Percentiles rank a stretch among this genome's conserved stretches.
Conservation (phyloP, 495 filamentous ascomycete species). For the Monascus purpureus region DNA sequence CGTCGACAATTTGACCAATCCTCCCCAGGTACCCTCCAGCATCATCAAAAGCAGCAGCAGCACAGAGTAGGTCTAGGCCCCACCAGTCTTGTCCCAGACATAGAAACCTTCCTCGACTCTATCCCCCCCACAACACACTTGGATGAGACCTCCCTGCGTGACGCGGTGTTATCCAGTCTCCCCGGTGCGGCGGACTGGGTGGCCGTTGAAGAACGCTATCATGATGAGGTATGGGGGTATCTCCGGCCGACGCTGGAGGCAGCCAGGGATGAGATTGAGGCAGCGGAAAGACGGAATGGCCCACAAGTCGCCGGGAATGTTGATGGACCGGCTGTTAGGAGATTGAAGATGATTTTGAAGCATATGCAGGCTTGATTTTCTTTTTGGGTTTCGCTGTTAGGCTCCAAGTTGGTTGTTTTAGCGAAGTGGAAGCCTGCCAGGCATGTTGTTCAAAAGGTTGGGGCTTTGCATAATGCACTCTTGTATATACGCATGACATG, state of each 20-base stretch:
- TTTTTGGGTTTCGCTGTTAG: too few relatives aligned
- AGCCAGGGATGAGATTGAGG: conserved; percentile 45
- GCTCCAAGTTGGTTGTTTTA: too few relatives aligned
- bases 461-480: too few relatives aligned
- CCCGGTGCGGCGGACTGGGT: conserved; percentile 40
- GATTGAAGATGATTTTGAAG: conserved; percentile 37
- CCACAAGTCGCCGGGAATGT: conserved; percentile 10
- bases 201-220: conserved; percentile 48
- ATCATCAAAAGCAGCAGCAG: too few relatives aligned
- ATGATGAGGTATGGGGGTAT: conserved; percentile 71
- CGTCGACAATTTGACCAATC: conserved; percentile 3
- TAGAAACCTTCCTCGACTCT: conserved; percentile 21
- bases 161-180: conserved; percentile 15
- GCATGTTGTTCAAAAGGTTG: too few relatives aligned
- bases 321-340: conserved; percentile 29
- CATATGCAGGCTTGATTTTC: conserved; percentile 28
- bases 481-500: too few relatives aligned
- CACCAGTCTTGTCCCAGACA: conserved; percentile 30
- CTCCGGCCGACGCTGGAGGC: conserved; percentile 45
- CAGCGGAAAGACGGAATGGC: conserved; percentile 27
- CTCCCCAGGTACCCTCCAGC: conserved; percentile 3
- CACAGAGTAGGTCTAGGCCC: conserved; percentile 10
- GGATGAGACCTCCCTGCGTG: conserved; percentile 12
- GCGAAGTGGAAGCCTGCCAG: too few relatives aligned
- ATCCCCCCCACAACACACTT: conserved; percentile 1